Evolutionary conservation across 2,329 filamentous ascomycete genomes (phyloP).

Genomic region (Diaporthe vaccinii): DNA sequence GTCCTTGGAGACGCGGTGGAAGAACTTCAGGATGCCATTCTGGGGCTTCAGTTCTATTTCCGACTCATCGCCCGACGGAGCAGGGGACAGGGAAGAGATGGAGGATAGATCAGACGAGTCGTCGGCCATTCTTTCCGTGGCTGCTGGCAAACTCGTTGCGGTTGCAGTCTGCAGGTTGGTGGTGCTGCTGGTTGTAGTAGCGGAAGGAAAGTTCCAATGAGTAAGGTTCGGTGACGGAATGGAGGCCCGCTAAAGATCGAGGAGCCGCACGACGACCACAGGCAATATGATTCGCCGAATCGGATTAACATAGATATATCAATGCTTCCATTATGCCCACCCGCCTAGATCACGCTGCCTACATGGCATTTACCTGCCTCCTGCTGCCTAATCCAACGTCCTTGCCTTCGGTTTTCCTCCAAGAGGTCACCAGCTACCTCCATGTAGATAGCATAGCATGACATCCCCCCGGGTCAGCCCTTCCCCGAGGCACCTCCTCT

Average conservation of each 20-base stretch:
- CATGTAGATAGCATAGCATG: background rate
- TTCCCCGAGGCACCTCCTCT: background rate
- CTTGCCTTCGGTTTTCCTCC: constrained; percentile 4
- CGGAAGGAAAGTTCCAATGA: constrained; percentile 44
- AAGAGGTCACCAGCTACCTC: background rate
- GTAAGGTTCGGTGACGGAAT: constrained; percentile 37
- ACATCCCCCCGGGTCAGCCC: background rate
- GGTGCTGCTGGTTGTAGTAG: constrained; percentile 43
- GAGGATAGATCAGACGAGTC: constrained; percentile 75
- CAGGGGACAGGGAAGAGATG: constrained; percentile 60
- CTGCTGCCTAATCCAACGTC: constrained; percentile 17
- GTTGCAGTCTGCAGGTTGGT: constrained; percentile 13
- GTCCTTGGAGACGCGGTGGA: constrained; percentile 68
- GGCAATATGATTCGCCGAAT: constrained; percentile 36
- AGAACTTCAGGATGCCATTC: constrained; percentile 76
- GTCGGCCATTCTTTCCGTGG: constrained; percentile 63
- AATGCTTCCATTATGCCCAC: constrained; percentile 27
- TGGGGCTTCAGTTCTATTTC: constrained; percentile 66
- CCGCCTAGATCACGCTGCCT: constrained; percentile 12
- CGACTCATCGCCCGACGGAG: constrained; percentile 65
- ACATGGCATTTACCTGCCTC: background rate
- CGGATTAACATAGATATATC: constrained; percentile 33
- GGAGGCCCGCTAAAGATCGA: constrained; percentile 34
- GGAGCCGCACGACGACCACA: constrained; percentile 34
- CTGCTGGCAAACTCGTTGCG: constrained; percentile 32